A percentile compares a stretch with the other conserved stretches of the same genome.
Conservation (phyloP, 2,329 filamentous ascomycete species). For the Geoglossum cookeanum region DNA sequence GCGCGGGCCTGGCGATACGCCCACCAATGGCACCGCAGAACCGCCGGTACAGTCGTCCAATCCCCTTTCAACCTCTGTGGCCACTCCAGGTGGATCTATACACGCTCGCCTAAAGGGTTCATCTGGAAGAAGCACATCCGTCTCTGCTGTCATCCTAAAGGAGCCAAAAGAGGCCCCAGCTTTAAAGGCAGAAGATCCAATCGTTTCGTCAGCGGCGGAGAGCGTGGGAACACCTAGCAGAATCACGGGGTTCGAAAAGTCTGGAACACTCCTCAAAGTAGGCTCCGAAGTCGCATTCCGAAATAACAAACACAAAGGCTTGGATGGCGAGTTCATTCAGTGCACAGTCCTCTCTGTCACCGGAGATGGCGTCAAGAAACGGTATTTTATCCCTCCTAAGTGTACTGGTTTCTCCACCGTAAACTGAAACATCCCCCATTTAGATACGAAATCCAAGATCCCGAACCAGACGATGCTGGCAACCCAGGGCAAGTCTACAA, state of each 20-base stretch:
- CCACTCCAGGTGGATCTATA: constrained; percentile 13
- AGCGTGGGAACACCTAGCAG: neutral
- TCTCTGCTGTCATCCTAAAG: constrained; percentile 20
- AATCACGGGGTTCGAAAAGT: neutral
- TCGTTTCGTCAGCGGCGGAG: constrained; percentile 6
- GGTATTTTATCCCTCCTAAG: constrained; percentile 18
- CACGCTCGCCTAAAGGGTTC: constrained; percentile 24
- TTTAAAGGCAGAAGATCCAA: constrained; percentile 20
- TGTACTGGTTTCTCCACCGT: neutral
- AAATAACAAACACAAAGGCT: constrained; percentile 32
- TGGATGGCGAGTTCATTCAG: constrained; percentile 49
- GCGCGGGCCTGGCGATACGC: constrained; percentile 18
- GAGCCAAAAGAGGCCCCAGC: constrained; percentile 19
- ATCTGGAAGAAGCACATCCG: constrained; percentile 22
- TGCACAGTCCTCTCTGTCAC: constrained; percentile 58
- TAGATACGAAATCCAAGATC: constrained; percentile 62
- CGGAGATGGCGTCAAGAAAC: constrained; percentile 53
- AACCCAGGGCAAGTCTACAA: constrained; percentile 43
- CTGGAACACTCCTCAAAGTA: constrained; percentile 22
- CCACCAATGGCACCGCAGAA: constrained; percentile 24
- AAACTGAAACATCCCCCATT: neutral
- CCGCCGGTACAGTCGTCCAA: constrained; percentile 24
- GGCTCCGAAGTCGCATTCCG: constrained; percentile 50
- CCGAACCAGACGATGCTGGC: constrained; percentile 51
- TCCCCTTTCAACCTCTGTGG: constrained; percentile 17